phyloP scores from a whole-genome alignment of 495 filamentous ascomycete species.

The Podospora pseudoanserina region DNA sequence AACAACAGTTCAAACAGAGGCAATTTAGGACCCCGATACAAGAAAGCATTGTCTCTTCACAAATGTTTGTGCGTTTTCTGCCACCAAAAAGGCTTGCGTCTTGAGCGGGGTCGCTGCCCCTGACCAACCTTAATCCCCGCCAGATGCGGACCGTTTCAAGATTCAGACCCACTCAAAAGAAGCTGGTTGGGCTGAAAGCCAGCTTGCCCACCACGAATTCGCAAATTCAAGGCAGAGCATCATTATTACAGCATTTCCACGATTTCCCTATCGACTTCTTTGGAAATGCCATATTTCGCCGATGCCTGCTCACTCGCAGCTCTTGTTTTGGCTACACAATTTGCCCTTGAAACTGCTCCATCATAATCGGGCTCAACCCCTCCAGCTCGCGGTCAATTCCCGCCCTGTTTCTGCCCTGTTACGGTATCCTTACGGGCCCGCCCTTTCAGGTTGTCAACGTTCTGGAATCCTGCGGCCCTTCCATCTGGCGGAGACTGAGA shows the following conservation, averaged over 20 bases:
- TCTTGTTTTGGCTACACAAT: background rate
- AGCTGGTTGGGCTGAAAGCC: background rate
- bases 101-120: conserved; percentile 2
- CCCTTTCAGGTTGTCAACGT: background rate
- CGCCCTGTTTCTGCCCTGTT: background rate
- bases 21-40: background rate
- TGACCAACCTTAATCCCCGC: conserved; percentile 5
- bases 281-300: background rate
- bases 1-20: background rate
- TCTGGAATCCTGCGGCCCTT: background rate
- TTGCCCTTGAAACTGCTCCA: background rate
- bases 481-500: too few species aligned
- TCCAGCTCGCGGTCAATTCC: background rate
- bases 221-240: background rate
- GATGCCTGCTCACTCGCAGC: too few species aligned
- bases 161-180: conserved; percentile 1
- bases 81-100: background rate
- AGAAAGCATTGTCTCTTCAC: background rate
- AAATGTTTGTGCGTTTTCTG: background rate
- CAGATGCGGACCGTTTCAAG: conserved; percentile 12
- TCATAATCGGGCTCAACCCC: background rate
- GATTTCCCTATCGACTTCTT: background rate
- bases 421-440: background rate
- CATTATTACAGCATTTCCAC: background rate
- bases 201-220: background rate